phyloP scores from a whole-genome alignment of 202 grass and related monocot genomes.

The Brachypodium distachyon region DNA sequence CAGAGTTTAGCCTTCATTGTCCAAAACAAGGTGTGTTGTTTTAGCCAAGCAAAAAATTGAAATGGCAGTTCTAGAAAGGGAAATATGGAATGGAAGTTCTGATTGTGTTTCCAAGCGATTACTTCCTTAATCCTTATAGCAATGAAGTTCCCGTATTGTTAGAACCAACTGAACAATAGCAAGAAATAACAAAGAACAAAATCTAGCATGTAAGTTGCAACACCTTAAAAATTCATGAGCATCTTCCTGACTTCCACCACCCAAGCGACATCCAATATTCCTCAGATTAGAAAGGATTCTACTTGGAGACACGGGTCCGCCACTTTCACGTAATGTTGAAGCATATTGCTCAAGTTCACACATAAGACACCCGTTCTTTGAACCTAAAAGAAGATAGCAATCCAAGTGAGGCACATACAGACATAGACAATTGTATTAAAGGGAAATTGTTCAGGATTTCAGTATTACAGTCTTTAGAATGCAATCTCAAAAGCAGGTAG shows the following conservation, averaged over 20 bases:
- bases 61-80: background rate
- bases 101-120: background rate
- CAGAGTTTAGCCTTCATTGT: background rate
- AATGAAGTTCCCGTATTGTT: background rate
- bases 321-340: conserved; percentile 79
- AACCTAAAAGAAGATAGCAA: conserved; percentile 45
- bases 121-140: background rate
- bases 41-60: background rate
- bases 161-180: background rate
- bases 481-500: conserved; percentile 88
- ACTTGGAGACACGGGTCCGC: conserved; percentile 76
- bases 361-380: conserved; percentile 94
- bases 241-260: conserved; percentile 97
- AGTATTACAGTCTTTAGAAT: conserved; percentile 96
- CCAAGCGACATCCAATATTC: conserved; percentile 83
- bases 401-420: background rate
- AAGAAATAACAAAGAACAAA: background rate
- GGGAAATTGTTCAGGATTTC: conserved; percentile 4
- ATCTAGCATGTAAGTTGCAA: conserved; percentile 8
- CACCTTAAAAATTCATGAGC: conserved; percentile 99
- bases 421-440: background rate
- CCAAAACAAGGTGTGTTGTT: background rate
- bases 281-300: conserved; percentile 95
- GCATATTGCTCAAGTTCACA: conserved; percentile 98
- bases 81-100: background rate